Percentiles rank a stretch among this genome's conserved stretches.
These are phyloP conservation scores for Coemansia sp. DNA, from an alignment of 192 early-diverging fungal genomes.

Conservation along the genomic window DNA sequence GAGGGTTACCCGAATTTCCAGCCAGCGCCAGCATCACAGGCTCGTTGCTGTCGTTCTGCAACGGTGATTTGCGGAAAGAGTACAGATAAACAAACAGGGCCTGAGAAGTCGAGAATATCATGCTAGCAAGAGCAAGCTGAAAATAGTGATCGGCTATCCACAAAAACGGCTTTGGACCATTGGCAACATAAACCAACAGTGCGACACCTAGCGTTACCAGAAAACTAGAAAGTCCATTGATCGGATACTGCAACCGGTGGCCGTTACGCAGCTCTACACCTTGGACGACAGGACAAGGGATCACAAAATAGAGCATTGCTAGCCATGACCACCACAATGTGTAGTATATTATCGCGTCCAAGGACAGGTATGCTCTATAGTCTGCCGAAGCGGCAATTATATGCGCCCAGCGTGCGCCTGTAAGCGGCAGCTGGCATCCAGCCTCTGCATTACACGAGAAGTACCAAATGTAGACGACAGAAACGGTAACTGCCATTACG, in stretches of 20 bases:
- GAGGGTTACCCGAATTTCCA: conserved; percentile 85
- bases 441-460: conserved; percentile 46
- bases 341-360: conserved; percentile 49
- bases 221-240: conserved; percentile 74
- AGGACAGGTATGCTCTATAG: conserved; percentile 48
- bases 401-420: conserved; percentile 16
- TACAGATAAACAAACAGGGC: conserved; percentile 70
- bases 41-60: conserved; percentile 8
- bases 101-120: conserved; percentile 63
- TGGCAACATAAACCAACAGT: conserved; percentile 31
- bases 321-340: conserved; percentile 70
- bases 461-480: conserved; percentile 53
- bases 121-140: conserved; percentile 67
- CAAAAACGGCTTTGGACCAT: conserved; percentile 65
- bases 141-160: conserved; percentile 82
- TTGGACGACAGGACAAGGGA: conserved; percentile 65
- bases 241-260: conserved; percentile 71
- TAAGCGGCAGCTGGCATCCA: conserved; percentile 58
- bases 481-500: conserved; percentile 53
- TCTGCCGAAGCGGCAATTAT: conserved; percentile 51
- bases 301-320: conserved; percentile 60
- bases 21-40: conserved; percentile 72
- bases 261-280: conserved; percentile 75
- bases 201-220: conserved; percentile 56
- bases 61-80: conserved; percentile 61